Evolutionary conservation across 2,329 filamentous ascomycete genomes (phyloP), one percentile per base, ranked within the genome.

Genomic region (Xylariaceae sp.): DNA sequence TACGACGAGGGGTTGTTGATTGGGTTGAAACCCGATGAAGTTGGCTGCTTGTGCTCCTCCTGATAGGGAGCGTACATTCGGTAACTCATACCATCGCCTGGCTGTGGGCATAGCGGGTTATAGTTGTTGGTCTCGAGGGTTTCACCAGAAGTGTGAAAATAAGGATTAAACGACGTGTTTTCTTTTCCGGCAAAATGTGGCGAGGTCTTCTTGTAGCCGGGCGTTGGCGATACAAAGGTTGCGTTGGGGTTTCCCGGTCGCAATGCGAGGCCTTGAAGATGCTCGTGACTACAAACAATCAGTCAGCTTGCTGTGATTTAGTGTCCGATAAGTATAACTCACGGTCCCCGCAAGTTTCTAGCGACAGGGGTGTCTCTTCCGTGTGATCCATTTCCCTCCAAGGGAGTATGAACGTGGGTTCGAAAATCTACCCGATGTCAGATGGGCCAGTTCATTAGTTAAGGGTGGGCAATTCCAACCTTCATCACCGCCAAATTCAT

Each of bases 211-310:
- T 72, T 73, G 23, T 68, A 57, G 18, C 59, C 58, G n/a, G 66
- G 60, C 7, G 63, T 69, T 2, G 73, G 64, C 17, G 72, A 70
- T 8, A 64, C 61, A 52, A 71, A 69, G 30, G 67, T 67, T 37
- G 76, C 63, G 59, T 74, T 77, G 13, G 76, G 72, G 53, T 76
- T 74, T 8, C 75, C 71, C 39, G 70, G 67, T 60, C 69, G 66
- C 18, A 75, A 65, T 47, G 73, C 73, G 15, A 78, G 68, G 3
- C 71, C 68, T 17, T 74, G 74, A 39, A 77, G 65, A 15, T 67
- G 70, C 17, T 74, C 69, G 69, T 72, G 60, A 69, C 64, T 65
- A 71, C 69, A 58, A 72, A 45, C 34, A 74, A 59, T 55, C 57
- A 63, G 63, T 64, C 56, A 59, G 51, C 59, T 53, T 47, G 17